Evolutionary conservation across 306 rosid species (phyloP).

Genomic region (Lagenaria siceraria): DNA sequence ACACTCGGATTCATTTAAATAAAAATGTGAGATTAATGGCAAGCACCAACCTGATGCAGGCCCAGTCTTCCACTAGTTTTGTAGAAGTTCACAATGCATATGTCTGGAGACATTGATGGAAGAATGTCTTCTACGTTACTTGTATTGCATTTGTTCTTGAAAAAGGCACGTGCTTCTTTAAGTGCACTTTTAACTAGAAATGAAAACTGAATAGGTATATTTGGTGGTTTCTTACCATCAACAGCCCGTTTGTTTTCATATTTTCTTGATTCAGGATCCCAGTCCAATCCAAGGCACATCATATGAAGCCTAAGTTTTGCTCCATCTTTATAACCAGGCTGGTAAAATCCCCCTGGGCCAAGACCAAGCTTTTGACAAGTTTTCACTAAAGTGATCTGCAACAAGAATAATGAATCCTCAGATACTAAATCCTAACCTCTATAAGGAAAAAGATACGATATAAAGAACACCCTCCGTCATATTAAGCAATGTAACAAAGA

Average conservation of each 20-base stretch:
- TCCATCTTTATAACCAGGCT: constrained; percentile 42
- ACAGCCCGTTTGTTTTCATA: constrained; percentile 19
- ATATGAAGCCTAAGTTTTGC: constrained; percentile 47
- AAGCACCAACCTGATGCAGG: constrained; percentile 45
- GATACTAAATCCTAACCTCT: not conserved
- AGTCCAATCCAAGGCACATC: constrained; percentile 68
- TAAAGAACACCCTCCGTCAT: not conserved
- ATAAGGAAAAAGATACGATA: not conserved
- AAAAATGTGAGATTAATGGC: not conserved
- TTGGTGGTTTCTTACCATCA: constrained; percentile 33
- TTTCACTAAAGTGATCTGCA: constrained; percentile 36
- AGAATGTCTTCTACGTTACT: constrained; percentile 24
- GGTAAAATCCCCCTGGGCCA: constrained; percentile 66
- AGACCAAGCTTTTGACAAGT: constrained; percentile 33
- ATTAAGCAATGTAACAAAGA: not conserved
- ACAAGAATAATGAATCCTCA: not conserved
- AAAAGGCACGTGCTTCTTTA: constrained; percentile 25
- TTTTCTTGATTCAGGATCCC: constrained; percentile 54
- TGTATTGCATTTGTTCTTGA: constrained; percentile 8
- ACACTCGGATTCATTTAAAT: not conserved
- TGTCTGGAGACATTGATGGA: constrained; percentile 52
- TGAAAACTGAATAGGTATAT: constrained; percentile 27
- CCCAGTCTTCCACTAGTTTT: constrained; percentile 43
- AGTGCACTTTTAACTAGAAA: constrained; percentile 25
- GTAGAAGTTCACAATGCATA: constrained; percentile 63